Conservation (phyloP, 352 stramenopile genomes). For the Phytophthora cryptogea region DNA sequence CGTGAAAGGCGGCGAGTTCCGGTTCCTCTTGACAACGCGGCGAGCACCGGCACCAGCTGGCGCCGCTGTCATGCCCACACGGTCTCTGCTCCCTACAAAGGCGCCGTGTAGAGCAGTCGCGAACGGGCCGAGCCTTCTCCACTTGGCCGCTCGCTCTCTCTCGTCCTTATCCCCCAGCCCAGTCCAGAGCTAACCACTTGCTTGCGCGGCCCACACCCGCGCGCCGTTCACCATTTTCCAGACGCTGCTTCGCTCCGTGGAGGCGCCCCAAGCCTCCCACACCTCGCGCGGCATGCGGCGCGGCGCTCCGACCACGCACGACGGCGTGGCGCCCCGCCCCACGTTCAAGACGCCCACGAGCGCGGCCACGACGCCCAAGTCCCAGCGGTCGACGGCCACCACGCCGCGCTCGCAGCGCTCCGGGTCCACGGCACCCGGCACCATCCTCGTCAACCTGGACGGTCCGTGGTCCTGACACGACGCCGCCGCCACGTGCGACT, state of each 20-base stretch:
- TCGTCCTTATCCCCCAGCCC: conserved; percentile 29
- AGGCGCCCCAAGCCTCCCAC: conserved; percentile 21
- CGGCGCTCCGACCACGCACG: conserved; percentile 18
- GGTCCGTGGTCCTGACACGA: conserved; percentile 19
- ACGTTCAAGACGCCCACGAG: conserved; percentile 40
- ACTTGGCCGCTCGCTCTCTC: conserved; percentile 20
- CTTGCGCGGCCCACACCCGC: conserved; percentile 4
- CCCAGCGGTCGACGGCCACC: conserved; percentile 6
- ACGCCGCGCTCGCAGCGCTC: conserved; percentile 31
- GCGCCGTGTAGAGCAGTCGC: conserved; percentile 7
- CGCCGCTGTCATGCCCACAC: conserved; percentile 16
- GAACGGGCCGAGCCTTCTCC: conserved; percentile 6
- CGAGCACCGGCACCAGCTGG: conserved; percentile 19
- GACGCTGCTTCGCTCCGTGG: conserved; percentile 22
- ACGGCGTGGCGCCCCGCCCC: conserved; percentile 27
- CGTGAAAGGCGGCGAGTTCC: conserved; percentile 20
- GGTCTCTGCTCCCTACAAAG: conserved; percentile 27
- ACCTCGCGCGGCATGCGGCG: conserved; percentile 39
- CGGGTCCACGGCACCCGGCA: conserved; percentile 37
- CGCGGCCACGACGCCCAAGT: conserved; percentile 21
- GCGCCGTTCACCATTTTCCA: conserved; percentile 23
- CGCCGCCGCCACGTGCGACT: neutral
- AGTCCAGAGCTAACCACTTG: conserved; percentile 12
- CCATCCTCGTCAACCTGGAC: conserved; percentile 75
- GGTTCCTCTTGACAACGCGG: conserved; percentile 12